phyloP scores from a whole-genome alignment of 2,329 filamentous ascomycete genomes.

The Penicillium corylophilum region DNA sequence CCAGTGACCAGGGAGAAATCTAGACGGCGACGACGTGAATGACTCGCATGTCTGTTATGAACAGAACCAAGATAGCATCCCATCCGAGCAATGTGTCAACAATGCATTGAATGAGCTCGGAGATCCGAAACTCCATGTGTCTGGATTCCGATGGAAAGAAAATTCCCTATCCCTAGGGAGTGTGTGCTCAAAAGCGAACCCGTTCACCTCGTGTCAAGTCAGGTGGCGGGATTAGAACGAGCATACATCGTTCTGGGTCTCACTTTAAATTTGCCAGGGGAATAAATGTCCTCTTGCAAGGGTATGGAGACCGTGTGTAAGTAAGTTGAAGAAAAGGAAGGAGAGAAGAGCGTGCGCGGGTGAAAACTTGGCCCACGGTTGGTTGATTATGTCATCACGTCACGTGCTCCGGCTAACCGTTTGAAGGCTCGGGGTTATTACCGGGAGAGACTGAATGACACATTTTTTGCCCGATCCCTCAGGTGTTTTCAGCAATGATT shows the following conservation, averaged over 20 bases:
- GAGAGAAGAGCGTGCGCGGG: constrained; percentile 16
- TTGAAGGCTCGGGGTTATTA: no score
- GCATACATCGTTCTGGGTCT: constrained; percentile 45
- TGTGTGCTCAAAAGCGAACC: constrained; percentile 50
- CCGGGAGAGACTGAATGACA: no score
- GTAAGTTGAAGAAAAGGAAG: constrained; percentile 28
- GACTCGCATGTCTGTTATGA: background rate
- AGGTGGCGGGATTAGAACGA: constrained; percentile 46
- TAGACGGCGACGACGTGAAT: background rate
- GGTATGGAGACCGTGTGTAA: constrained; percentile 45
- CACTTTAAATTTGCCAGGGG: constrained; percentile 43
- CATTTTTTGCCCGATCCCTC: background rate
- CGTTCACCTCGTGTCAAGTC: constrained; percentile 33
- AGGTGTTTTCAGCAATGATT: no score
- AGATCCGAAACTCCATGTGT: background rate
- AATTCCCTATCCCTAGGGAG: constrained; percentile 3
- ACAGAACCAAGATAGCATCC: background rate
- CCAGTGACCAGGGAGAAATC: background rate
- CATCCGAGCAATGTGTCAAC: background rate
- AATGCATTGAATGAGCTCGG: background rate
- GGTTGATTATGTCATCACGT: constrained; percentile 5
- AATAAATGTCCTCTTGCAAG: constrained; percentile 44
- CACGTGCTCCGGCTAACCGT: constrained; percentile 4
- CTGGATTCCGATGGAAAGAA: background rate
- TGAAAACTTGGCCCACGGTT: constrained; percentile 14